Conservation (phyloP, 2,329 filamentous ascomycete species). For the Sarocladiaceae sp. region DNA sequence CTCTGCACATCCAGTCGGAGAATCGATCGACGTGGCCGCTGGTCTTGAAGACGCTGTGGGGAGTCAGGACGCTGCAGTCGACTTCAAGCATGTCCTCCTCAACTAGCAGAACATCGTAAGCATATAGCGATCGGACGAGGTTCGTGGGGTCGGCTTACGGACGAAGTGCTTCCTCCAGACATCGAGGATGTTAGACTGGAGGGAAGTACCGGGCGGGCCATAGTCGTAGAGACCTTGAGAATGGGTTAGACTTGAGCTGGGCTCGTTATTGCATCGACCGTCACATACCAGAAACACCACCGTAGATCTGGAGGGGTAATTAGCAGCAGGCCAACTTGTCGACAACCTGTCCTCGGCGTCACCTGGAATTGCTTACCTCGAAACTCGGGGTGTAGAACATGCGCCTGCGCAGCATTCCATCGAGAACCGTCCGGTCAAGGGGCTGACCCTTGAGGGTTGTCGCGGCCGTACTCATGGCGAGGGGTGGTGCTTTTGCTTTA, state of each 20-base stretch:
- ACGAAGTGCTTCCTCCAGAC: conserved; percentile 92
- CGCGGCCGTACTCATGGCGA: conserved; percentile 43
- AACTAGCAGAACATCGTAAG: conserved; percentile 28
- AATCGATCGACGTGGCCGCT: conserved; percentile 97
- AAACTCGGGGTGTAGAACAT: conserved; percentile 95
- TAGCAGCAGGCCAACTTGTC: neutral
- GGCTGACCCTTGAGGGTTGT: conserved; percentile 87
- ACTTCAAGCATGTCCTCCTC: conserved; percentile 95
- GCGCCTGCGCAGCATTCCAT: conserved; percentile 80
- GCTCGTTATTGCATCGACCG: neutral
- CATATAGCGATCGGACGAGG: neutral
- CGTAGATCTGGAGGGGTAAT: conserved; percentile 60
- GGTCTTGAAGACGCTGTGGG: conserved; percentile 90
- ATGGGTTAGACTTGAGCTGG: neutral
- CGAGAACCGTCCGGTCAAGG: conserved; percentile 77
- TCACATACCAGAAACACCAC: conserved; percentile 65
- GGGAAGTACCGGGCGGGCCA: conserved; percentile 79
- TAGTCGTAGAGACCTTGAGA: conserved; percentile 71
- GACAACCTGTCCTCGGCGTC: neutral
- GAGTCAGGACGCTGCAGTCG: conserved; percentile 91
- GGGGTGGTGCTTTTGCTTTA: conserved; percentile 11
- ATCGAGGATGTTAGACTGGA: conserved; percentile 85
- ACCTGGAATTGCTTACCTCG: conserved; percentile 40
- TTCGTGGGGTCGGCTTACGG: conserved; percentile 12
- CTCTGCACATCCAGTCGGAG: conserved; percentile 98